Conservation (phyloP, 2,329 filamentous ascomycete genomes). For the Penicillium nordicum region DNA sequence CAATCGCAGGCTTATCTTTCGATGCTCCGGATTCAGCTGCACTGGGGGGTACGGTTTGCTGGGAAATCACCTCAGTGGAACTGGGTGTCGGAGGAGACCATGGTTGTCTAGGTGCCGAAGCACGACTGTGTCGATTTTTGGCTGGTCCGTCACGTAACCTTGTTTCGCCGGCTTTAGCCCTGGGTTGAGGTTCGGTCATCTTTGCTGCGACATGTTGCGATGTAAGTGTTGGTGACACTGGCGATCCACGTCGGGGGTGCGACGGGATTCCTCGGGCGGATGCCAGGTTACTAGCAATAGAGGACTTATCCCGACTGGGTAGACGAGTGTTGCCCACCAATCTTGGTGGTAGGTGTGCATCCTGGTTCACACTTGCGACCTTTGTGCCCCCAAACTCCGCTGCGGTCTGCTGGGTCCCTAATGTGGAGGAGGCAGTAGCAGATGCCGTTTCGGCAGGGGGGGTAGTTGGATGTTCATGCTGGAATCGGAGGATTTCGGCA, state of each 20-base stretch:
- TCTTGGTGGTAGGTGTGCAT: conserved; percentile 38
- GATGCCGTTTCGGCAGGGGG: conserved; percentile 14
- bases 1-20: conserved; percentile 21
- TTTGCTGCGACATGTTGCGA: conserved; percentile 70
- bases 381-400: conserved; percentile 23
- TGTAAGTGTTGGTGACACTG: conserved; percentile 68
- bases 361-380: conserved; percentile 27
- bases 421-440: conserved; percentile 5
- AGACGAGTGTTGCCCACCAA: conserved; percentile 42
- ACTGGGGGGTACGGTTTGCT: conserved; percentile 31
- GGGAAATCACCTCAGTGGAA: conserved; percentile 34
- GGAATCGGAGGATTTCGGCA: conserved; percentile 73
- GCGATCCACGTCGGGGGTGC: conserved; percentile 57
- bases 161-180: conserved; percentile 31
- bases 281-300: conserved; percentile 83
- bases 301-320: conserved; percentile 68
- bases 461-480: conserved; percentile 51
- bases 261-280: conserved; percentile 74
- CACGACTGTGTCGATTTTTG: conserved; percentile 27
- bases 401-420: conserved; percentile 16
- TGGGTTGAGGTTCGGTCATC: conserved; percentile 56
- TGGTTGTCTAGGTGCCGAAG: conserved; percentile 28
- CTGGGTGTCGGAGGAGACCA: conserved; percentile 36
- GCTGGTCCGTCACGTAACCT: conserved; percentile 23
- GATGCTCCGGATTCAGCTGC: conserved; percentile 25